Conservation (phyloP, 495 filamentous ascomycete genomes). For the Talaromyces trachyspermus region DNA sequence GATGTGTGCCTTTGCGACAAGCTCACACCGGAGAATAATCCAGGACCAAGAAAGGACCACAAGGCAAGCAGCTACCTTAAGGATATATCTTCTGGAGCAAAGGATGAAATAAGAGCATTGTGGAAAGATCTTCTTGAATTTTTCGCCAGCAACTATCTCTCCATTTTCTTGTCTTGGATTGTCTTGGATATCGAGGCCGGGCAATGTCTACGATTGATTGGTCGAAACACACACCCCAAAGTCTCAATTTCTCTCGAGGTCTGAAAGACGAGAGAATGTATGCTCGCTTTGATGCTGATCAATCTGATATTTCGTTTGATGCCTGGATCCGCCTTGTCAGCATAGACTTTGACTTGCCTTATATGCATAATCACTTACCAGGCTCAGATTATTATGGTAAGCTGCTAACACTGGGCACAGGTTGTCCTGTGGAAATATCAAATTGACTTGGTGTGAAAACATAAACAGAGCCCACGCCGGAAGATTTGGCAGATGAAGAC, state of each 20-base stretch:
- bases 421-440: neutral
- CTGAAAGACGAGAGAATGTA: neutral
- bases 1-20: neutral
- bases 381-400: neutral
- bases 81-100: neutral
- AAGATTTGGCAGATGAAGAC: neutral
- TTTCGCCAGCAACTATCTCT: neutral
- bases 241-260: neutral
- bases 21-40: neutral
- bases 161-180: neutral
- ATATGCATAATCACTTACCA: neutral
- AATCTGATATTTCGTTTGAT: neutral
- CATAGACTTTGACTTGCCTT: neutral
- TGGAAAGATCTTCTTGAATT: neutral
- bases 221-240: neutral
- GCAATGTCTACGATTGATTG: neutral
- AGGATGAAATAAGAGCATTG: neutral
- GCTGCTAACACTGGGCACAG: neutral
- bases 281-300: neutral
- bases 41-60: neutral
- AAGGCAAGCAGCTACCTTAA: neutral
- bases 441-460: neutral
- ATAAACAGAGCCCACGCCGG: neutral
- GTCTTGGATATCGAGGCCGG: neutral
- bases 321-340: neutral